phyloP scores from a whole-genome alignment of 768 basidiomycete genomes.

The Asterophora lycoperdoides region DNA sequence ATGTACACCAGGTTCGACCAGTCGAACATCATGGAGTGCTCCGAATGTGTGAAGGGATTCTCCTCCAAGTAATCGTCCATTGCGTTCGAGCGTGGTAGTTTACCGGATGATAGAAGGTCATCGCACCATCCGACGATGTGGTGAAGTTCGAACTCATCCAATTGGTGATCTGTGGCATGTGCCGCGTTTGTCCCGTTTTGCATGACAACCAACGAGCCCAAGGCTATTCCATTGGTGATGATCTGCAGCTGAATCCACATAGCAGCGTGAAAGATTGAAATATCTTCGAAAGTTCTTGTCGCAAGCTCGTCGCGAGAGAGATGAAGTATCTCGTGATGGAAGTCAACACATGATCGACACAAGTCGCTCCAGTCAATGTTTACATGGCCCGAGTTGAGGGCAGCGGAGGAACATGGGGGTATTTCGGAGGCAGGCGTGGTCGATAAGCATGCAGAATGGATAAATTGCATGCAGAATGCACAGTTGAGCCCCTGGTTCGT shows the following conservation, averaged over 20 bases:
- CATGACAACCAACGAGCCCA: conserved; percentile 59
- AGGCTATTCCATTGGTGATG: conserved; percentile 58
- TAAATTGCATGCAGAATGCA: conserved; percentile 53
- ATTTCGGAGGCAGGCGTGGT: conserved; percentile 20
- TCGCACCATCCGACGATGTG: conserved; percentile 46
- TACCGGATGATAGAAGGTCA: conserved; percentile 40
- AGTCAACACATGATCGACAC: conserved; percentile 50
- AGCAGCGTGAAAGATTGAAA: conserved; percentile 54
- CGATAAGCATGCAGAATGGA: conserved; percentile 50
- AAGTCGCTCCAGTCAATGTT: conserved; percentile 50
- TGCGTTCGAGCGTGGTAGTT: conserved; percentile 38
- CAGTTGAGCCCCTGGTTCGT: conserved; percentile 63
- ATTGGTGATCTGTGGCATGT: conserved; percentile 25
- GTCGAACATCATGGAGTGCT: conserved; percentile 57
- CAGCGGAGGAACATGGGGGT: conserved; percentile 35
- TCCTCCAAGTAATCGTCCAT: conserved; percentile 53
- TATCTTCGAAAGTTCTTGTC: conserved; percentile 60
- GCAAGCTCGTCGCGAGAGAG: conserved; percentile 43
- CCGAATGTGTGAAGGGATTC: conserved; percentile 35
- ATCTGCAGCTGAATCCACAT: conserved; percentile 68
- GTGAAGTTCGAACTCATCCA: conserved; percentile 63
- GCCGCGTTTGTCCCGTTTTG: conserved; percentile 28
- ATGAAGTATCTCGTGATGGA: conserved; percentile 44
- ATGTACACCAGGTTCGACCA: conserved; percentile 65
- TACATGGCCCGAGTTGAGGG: conserved; percentile 42